Evolutionary conservation across 2,329 filamentous ascomycete species (phyloP).

Genomic region (Colletotrichum sojae): DNA sequence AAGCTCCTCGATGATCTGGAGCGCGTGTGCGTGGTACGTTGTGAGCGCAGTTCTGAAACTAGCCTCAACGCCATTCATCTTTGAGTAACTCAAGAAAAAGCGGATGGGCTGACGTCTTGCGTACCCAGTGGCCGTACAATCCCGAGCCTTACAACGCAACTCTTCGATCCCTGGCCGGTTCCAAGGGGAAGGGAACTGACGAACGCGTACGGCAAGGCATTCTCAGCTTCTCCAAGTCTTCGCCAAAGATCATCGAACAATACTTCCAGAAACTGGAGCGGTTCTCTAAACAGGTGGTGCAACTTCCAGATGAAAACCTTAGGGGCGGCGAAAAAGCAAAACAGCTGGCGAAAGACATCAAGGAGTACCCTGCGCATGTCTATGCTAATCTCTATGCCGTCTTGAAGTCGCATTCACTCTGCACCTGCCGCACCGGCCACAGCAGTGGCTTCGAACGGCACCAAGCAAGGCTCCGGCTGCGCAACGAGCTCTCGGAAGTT

Average conservation of each 20-base stretch:
- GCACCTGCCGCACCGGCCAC: not conserved
- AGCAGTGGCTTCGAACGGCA: accelerated
- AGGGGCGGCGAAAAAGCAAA: not conserved
- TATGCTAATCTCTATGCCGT: not conserved
- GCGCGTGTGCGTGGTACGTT: not conserved
- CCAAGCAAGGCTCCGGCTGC: not conserved
- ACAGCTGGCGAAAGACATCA: not conserved
- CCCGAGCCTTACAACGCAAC: not conserved
- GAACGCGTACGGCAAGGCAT: not conserved
- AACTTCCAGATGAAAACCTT: no score
- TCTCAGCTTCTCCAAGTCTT: not conserved
- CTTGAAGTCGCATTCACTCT: not conserved
- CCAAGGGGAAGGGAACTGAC: not conserved
- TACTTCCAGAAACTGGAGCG: not conserved
- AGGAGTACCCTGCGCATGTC: not conserved
- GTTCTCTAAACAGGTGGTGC: not conserved
- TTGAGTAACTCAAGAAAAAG: not conserved
- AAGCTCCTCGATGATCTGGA: not conserved
- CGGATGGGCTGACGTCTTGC: not conserved
- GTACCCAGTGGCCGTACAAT: not conserved
- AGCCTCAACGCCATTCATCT: not conserved
- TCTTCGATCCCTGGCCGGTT: not conserved
- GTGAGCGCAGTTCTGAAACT: not conserved
- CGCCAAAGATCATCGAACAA: not conserved
- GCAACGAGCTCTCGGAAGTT: not conserved